Evolutionary conservation across 306 rosid genomes (phyloP), one percentile per base, ranked within the genome.

Genomic region (Sesbania bispinosa): DNA sequence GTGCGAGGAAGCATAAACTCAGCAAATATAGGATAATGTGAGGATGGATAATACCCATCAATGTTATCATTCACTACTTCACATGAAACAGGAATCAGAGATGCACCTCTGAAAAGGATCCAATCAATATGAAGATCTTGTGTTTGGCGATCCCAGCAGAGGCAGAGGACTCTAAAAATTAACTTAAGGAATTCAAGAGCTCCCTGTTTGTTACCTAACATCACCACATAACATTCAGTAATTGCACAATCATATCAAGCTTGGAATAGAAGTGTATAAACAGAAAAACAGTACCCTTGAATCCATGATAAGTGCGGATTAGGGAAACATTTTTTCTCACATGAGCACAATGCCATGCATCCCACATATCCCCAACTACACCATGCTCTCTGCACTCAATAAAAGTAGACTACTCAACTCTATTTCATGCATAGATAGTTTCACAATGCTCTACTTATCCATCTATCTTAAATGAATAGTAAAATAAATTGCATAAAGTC

Each of bases 61-160:
- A 86, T 86, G 68, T 89, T 81, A 83, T 91, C 93, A 70, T 69
- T 89, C 75, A 95, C 95, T 79, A 95, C 97, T 86, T 91, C 96
- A 80, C 93, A 89, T 16, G 88, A 76, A 64, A 91, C 97, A 39
- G 99, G 99, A 86, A 88, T 79, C 68, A 95, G 77, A 64, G 99
- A 88, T 75, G 97, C 82, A 59, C 99, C 99, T 82, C 97, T 86
- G 91, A 89, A 95, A 69, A 95, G 96, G 81, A 95, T 88, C 99
- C 99, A 95, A 82, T 95, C 99, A 41, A 88, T 20, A 68, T 91
- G 99, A 46, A 95, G 93, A 85, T 95, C 99, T 75, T 95, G 99
- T 0, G 99, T 95, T 77, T 95, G 99, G 26, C 99, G 88, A 86
- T 95, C 99, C 99, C 99, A 95, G 85, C 99, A 95, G 71, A 91